A percentile compares a stretch with the other conserved stretches of the same genome.
Conservation (phyloP, 192 early-diverging fungal species). For the Gigaspora rosea region DNA sequence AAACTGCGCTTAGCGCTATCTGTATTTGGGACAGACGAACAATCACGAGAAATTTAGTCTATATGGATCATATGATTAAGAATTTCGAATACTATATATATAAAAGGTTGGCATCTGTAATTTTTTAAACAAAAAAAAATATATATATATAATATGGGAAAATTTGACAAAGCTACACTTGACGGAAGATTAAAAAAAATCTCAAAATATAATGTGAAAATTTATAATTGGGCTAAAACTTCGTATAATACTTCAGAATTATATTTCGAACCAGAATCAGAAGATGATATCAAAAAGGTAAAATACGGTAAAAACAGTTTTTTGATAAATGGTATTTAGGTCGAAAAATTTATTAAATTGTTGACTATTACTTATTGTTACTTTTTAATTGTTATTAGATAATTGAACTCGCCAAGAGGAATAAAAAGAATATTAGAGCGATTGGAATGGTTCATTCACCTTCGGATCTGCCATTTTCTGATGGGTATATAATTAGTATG, state of each 20-base stretch:
- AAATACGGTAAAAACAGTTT: conserved; percentile 14
- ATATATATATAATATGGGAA: too few relatives aligned
- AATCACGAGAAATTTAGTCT: too few relatives aligned
- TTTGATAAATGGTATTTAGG: not conserved
- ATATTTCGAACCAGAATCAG: conserved; percentile 61
- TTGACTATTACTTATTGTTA: too few relatives aligned
- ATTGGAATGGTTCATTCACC: conserved; percentile 76
- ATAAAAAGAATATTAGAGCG: conserved; percentile 58
- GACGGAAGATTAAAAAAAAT: conserved; percentile 33
- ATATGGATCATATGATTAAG: too few relatives aligned
- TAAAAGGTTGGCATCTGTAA: too few relatives aligned
- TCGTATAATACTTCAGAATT: conserved; percentile 58
- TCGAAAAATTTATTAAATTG: not conserved
- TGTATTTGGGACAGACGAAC: too few relatives aligned
- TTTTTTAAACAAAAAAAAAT: too few relatives aligned
- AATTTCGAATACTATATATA: too few relatives aligned
- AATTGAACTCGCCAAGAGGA: conserved; percentile 42
- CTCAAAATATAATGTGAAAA: conserved; percentile 36
- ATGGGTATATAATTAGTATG: conserved; percentile 69
- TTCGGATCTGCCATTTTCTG: conserved; percentile 70
- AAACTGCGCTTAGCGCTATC: too few relatives aligned
- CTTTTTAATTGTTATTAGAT: too few relatives aligned
- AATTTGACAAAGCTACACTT: not conserved
- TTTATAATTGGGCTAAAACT: conserved; percentile 73
- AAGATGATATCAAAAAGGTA: conserved; percentile 63